A percentile compares a stretch with the other conserved stretches of the same genome.
Evolutionary conservation across 176 grass and related monocot genomes (phyloP).

Genomic region (Melocanna baccifera): DNA sequence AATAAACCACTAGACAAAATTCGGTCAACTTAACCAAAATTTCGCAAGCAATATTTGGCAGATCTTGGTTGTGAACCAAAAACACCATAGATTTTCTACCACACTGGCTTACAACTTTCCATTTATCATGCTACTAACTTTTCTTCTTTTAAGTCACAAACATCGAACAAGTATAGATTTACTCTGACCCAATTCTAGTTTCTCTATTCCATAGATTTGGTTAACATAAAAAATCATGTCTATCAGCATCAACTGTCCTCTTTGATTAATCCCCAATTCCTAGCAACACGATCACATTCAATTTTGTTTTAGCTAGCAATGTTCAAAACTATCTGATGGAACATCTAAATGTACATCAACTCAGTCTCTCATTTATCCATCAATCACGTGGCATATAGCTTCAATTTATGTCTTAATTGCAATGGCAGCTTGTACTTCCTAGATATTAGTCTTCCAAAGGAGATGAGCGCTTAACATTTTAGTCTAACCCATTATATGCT

Average conservation of each 20-base stretch:
- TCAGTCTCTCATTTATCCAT: not conserved
- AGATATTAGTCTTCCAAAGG: conserved; percentile 67
- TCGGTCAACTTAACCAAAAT: not conserved
- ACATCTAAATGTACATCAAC: not conserved
- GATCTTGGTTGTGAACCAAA: not conserved
- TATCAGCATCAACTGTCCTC: not conserved
- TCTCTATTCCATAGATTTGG: not conserved
- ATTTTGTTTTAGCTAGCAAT: not conserved
- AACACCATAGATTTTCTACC: not conserved
- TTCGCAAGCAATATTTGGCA: not conserved
- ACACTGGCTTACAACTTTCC: not conserved
- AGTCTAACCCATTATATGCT: not conserved
- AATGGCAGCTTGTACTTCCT: conserved; percentile 66
- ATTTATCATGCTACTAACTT: not conserved
- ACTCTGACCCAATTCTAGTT: not conserved
- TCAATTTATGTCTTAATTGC: conserved; percentile 8
- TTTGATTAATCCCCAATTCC: not conserved
- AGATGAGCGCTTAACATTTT: conserved; percentile 53
- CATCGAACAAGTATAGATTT: not conserved
- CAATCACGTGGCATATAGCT: not conserved
- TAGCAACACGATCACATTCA: not conserved
- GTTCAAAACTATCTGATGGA: not conserved
- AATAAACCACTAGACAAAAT: not conserved
- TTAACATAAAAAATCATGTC: not conserved
- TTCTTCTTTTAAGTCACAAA: not conserved